Conservation (phyloP, 2,329 filamentous ascomycete species). For the Paraconiothyrium brasiliense region DNA sequence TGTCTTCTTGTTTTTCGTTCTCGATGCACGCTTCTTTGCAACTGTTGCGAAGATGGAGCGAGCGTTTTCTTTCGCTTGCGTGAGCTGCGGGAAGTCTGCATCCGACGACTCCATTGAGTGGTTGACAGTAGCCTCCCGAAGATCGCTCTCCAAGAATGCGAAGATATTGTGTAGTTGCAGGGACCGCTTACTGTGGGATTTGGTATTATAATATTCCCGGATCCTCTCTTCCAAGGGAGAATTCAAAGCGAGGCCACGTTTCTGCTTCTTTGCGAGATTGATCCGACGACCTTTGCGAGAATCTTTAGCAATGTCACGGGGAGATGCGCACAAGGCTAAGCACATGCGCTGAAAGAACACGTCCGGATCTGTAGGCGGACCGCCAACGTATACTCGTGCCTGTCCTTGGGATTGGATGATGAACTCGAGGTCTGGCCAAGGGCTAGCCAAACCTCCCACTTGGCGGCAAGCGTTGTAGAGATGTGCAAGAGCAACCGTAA, state of each 20-base stretch:
- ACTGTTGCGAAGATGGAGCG: slow-evolving; percentile 18
- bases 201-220: slow-evolving; percentile 21
- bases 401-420: slow-evolving; percentile 28
- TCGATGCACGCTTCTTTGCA: slow-evolving; percentile 7
- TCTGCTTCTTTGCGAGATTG: slow-evolving; percentile 6
- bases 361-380: slow-evolving; percentile 25
- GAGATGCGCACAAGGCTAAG: slow-evolving; percentile 17
- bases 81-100: not conserved
- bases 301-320: slow-evolving; percentile 18
- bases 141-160: slow-evolving; percentile 19
- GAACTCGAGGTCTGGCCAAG: slow-evolving; percentile 32
- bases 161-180: slow-evolving; percentile 30
- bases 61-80: slow-evolving; percentile 7
- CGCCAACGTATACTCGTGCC: slow-evolving; percentile 27
- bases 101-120: not conserved
- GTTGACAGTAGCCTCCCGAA: not conserved
- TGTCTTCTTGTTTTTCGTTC: slow-evolving; percentile 16
- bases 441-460: slow-evolving; percentile 24
- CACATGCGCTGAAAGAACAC: slow-evolving; percentile 22
- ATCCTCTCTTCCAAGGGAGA: slow-evolving; percentile 25
- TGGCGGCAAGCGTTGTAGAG: slow-evolving; percentile 33
- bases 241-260: slow-evolving; percentile 22
- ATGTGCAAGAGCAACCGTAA: slow-evolving; percentile 26
- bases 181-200: slow-evolving; percentile 21
- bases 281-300: not conserved